Evolutionary conservation across 257 asterid genomes (phyloP).

Genomic region (Solanum arcanum): DNA sequence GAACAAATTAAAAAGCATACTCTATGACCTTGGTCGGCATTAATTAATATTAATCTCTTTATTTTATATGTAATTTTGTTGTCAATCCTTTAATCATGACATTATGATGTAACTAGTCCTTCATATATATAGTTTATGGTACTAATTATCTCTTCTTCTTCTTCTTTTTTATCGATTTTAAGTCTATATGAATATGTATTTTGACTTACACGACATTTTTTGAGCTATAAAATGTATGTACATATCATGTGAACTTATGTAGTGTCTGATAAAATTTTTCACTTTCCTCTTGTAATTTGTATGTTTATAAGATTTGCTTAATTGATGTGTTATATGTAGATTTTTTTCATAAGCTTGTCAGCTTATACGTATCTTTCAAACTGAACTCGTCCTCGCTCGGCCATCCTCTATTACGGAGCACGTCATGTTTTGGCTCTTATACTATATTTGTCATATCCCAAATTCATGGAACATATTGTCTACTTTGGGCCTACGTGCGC

Average conservation of each 20-base stretch:
- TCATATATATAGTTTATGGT: neutral
- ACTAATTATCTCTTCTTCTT: neutral
- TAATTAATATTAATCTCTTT: neutral
- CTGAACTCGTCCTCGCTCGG: neutral
- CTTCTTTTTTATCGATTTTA: neutral
- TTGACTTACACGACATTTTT: neutral
- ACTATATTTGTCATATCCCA: neutral
- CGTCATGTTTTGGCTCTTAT: neutral
- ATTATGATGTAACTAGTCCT: neutral
- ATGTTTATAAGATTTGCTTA: neutral
- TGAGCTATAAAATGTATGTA: neutral
- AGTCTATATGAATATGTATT: neutral
- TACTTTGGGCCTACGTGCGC: neutral
- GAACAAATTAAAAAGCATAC: neutral
- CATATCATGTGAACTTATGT: neutral
- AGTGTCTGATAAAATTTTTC: neutral
- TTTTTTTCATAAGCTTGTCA: neutral
- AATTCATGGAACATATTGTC: neutral
- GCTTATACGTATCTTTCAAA: neutral
- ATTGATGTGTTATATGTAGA: neutral
- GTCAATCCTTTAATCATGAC: neutral
- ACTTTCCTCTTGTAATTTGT: neutral
- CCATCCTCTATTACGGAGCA: neutral
- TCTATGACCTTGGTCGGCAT: neutral
- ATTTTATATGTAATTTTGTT: neutral